Evolutionary conservation across 371 early-diverging fungal genomes (phyloP).

Genomic region (Batkoa obscura): DNA sequence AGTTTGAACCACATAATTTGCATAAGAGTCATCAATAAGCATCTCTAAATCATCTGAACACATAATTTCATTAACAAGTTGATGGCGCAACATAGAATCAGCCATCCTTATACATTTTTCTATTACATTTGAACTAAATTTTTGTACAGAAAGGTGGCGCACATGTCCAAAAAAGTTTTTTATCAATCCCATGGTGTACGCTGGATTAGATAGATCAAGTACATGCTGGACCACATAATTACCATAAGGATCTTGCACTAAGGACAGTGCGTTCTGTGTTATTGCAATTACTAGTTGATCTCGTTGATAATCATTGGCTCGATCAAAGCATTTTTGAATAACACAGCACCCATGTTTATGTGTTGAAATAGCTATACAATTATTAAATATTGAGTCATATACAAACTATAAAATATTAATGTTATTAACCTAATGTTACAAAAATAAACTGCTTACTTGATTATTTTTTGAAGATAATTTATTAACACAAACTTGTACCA

Average conservation of each 20-base stretch:
- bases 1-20: constrained; percentile 84
- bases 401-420: constrained; percentile 35
- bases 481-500: constrained; percentile 90
- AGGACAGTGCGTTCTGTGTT: constrained; percentile 45
- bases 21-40: constrained; percentile 68
- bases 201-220: constrained; percentile 50
- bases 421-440: not conserved
- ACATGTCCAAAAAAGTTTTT: constrained; percentile 58
- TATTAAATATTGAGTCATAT: constrained; percentile 65
- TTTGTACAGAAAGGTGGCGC: constrained; percentile 60
- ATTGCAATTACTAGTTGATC: constrained; percentile 57
- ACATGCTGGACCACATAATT: constrained; percentile 98
- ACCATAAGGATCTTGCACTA: constrained; percentile 90
- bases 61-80: constrained; percentile 51
- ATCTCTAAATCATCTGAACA: constrained; percentile 41
- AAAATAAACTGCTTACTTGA: constrained; percentile 13
- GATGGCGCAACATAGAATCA: constrained; percentile 36
- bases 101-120: constrained; percentile 83
- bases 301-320: constrained; percentile 48
- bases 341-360: constrained; percentile 97
- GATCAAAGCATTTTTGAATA: constrained; percentile 88
- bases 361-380: constrained; percentile 74
- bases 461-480: constrained; percentile 45
- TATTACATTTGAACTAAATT: constrained; percentile 84
- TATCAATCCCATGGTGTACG: constrained; percentile 47